phyloP scores from a whole-genome alignment of 2,329 filamentous ascomycete genomes.

The Amauroascus niger region DNA sequence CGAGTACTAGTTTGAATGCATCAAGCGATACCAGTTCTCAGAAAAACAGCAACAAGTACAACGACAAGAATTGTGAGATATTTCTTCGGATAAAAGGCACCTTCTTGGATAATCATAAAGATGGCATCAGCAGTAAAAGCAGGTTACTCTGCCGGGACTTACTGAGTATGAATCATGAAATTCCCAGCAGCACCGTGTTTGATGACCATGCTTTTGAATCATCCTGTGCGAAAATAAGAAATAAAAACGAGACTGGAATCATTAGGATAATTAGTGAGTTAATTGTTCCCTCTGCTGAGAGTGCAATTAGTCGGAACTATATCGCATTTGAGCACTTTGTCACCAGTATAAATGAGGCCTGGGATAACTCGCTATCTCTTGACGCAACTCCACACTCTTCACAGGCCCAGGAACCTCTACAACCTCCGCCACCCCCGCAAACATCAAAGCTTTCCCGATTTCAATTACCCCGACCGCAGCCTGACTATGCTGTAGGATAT shows the following conservation, averaged over 20 bases:
- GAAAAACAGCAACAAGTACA: slow-evolving; percentile 18
- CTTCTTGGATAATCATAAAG: slow-evolving; percentile 17
- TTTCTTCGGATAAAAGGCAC: slow-evolving; percentile 18
- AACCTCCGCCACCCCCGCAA: no score
- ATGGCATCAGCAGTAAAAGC: slow-evolving; percentile 19
- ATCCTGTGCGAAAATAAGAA: slow-evolving; percentile 24
- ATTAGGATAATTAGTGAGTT: slow-evolving; percentile 29
- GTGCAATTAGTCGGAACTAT: slow-evolving; percentile 12
- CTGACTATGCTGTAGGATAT: slow-evolving; percentile 40
- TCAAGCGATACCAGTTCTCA: slow-evolving; percentile 20
- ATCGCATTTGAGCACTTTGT: slow-evolving; percentile 25
- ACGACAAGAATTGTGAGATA: slow-evolving; percentile 15
- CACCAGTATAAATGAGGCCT: slow-evolving; percentile 38
- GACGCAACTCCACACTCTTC: no score
- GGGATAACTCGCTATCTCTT: slow-evolving; percentile 34
- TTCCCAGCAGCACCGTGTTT: slow-evolving; percentile 27
- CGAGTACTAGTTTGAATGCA: slow-evolving; percentile 14
- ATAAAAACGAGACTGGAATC: slow-evolving; percentile 22
- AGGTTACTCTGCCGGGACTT: slow-evolving; percentile 22
- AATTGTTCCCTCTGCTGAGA: slow-evolving; percentile 32
- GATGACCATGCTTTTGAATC: slow-evolving; percentile 27
- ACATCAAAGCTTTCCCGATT: no score
- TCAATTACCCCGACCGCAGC: slow-evolving; percentile 36
- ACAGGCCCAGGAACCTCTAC: no score
- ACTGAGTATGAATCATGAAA: slow-evolving; percentile 21